A percentile compares a stretch with the other conserved stretches of the same genome.
Conservation (phyloP, 139 green algal genomes). For the Picocystis salinarum region DNA sequence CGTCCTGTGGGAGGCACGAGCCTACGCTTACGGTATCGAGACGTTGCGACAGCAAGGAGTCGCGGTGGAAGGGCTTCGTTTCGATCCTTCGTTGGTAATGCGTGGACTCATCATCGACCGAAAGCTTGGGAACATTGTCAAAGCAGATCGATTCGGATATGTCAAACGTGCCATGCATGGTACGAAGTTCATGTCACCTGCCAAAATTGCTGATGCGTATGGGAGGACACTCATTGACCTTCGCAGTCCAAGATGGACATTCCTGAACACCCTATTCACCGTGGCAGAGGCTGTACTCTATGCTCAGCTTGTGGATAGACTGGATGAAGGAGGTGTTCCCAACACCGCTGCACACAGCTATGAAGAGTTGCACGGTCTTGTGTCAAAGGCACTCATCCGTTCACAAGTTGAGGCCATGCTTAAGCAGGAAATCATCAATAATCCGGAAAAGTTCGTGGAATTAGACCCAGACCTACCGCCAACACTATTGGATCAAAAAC, state of each 20-base stretch:
- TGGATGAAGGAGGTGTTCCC: conserved; percentile 54
- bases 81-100: conserved; percentile 33
- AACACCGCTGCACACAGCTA: too few relatives aligned
- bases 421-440: conserved; percentile 81
- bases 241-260: conserved; percentile 63
- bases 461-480: conserved; percentile 62
- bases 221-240: conserved; percentile 77
- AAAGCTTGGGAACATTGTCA: conserved; percentile 53
- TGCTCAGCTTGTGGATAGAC: conserved; percentile 62
- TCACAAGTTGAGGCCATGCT: conserved; percentile 85
- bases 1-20: conserved; percentile 72
- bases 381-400: conserved; percentile 56
- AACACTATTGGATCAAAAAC: conserved; percentile 72
- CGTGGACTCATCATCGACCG: conserved; percentile 52
- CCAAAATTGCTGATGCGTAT: conserved; percentile 52
- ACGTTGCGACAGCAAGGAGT: conserved; percentile 31
- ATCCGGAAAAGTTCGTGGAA: conserved; percentile 49
- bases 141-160: conserved; percentile 40
- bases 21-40: conserved; percentile 53
- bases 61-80: conserved; percentile 59
- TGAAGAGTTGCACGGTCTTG: background rate
- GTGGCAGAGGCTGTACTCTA: conserved; percentile 80
- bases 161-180: conserved; percentile 87
- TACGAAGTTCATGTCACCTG: conserved; percentile 61
- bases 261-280: conserved; percentile 91